Evolutionary conservation across 108 stramenopile species (phyloP).

Genomic region (Pinguiococcus pyrenoidosus): DNA sequence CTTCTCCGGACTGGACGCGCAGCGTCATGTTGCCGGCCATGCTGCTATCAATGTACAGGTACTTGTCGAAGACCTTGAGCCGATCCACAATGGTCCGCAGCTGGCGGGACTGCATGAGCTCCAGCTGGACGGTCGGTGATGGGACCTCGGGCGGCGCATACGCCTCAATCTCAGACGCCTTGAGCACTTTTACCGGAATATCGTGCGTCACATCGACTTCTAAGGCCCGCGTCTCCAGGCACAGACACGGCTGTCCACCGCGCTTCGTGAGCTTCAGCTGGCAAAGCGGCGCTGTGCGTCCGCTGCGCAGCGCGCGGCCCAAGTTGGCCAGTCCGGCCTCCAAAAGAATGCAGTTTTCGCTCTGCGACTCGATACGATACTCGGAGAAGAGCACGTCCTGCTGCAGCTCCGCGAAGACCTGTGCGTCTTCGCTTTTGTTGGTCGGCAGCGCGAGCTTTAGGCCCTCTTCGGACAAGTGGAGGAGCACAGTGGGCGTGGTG

Average conservation of each 20-base stretch:
- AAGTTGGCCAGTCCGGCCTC: constrained; percentile 18
- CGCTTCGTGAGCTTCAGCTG: constrained; percentile 28
- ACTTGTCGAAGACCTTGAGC: constrained; percentile 22
- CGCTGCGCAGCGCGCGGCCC: constrained; percentile 17
- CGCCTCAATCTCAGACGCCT: constrained; percentile 7
- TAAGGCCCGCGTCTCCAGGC: constrained; percentile 18
- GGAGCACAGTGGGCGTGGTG: too few species aligned
- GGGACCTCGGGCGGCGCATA: constrained; percentile 22
- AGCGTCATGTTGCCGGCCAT: constrained; percentile 11
- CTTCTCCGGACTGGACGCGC: constrained; percentile 20
- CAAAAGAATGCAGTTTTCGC: constrained; percentile 16
- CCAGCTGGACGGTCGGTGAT: constrained; percentile 10
- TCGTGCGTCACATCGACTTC: constrained; percentile 26
- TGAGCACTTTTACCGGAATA: constrained; percentile 26
- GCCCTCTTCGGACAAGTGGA: constrained; percentile 8
- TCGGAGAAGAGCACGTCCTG: constrained; percentile 23
- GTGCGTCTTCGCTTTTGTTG: constrained; percentile 9
- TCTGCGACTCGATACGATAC: constrained; percentile 23
- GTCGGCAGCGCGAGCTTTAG: constrained; percentile 11
- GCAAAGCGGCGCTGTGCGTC: constrained; percentile 12
- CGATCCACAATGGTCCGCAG: constrained; percentile 21
- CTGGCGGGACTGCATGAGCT: constrained; percentile 11
- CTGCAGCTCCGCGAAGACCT: constrained; percentile 26
- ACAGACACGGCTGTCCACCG: constrained; percentile 17
- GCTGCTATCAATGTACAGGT: constrained; percentile 20